Evolutionary conservation across 2,329 filamentous ascomycete species (phyloP), one percentile per base, ranked within the genome.

Genomic region (Dactylella cylindrospora): DNA sequence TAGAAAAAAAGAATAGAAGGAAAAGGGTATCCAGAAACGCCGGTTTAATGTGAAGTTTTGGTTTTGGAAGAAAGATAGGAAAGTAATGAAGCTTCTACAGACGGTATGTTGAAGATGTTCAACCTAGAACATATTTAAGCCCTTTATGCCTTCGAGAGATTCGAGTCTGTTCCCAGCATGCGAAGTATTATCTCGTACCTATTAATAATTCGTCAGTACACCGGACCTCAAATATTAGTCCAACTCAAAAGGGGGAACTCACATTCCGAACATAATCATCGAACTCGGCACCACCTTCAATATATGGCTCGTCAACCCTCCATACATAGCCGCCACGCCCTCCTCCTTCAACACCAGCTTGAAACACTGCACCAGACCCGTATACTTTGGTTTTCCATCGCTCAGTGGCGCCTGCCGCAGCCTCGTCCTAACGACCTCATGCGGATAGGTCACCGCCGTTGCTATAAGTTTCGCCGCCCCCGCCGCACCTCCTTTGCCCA

Each of bases 231-330:
- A n/a, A n/a, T 5, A 13, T 5, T 6, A 35, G 12, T 3, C 33
- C n/a, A n/a, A n/a, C n/a, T n/a, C n/a, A n/a, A n/a, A n/a, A n/a
- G 6, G 33, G 3, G 7, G 3, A 6, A 43, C 70, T 71, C 78
- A 95, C 77, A 93, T 93, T 73, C 89, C 90, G 73, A 96, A 95
- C 87, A 95, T 96, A 72, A 97, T 95, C 67, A 88, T 90, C 5
- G 91, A 90, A 68, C 87, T 93, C 1, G 91, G 91, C 4, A 96
- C 90, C 5, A 90, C 90, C 64, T 90, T 66, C 74, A 96, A 81
- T 69, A 97, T 82, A 72, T 97, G 91, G 39, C 91, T 90, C 10
- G 90, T 94, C 70, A 97, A 78, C 13, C 90, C 90, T 52, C 91
- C 90, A 71, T 96, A 97, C 64, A 97, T 77, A 25, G 85, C 87